phyloP scores from a whole-genome alignment of 345 rosid species.

The Citrus trifoliata region DNA sequence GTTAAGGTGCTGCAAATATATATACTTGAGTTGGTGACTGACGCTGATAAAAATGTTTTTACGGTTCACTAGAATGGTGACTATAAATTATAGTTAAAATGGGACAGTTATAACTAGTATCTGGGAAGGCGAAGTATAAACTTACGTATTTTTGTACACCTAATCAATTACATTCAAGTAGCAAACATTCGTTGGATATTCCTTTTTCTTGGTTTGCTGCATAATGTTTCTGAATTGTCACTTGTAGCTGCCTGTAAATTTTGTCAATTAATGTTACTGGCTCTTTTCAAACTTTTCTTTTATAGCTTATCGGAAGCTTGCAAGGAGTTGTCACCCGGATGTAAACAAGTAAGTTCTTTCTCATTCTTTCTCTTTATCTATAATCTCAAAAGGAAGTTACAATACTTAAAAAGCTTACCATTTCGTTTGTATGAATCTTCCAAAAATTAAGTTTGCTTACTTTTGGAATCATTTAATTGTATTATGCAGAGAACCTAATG shows the following conservation, averaged over 20 bases:
- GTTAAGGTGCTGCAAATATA: not conserved
- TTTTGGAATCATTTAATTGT: conserved; percentile 1
- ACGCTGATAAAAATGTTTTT: not conserved
- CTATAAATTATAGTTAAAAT: no score
- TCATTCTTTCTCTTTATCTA: conserved; percentile 13
- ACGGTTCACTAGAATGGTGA: not conserved
- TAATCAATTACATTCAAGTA: not conserved
- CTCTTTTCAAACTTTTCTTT: conserved; percentile 2
- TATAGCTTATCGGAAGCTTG: conserved; percentile 97
- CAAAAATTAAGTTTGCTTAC: not conserved
- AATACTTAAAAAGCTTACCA: not conserved
- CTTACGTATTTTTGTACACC: not conserved
- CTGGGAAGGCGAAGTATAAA: not conserved
- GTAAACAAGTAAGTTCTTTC: conserved; percentile 79
- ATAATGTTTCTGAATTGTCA: not conserved
- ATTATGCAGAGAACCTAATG: conserved; percentile 74
- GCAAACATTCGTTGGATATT: not conserved
- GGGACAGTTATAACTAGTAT: not conserved
- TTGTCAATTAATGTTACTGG: not conserved
- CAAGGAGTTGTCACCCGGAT: conserved; percentile 94
- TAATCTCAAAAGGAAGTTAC: not conserved
- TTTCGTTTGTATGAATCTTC: not conserved
- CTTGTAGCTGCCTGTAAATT: not conserved
- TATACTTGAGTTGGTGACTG: not conserved
- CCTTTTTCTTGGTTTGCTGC: no score